Evolutionary conservation across 2,329 filamentous ascomycete genomes (phyloP).

Genomic region (Colletotrichum nymphaeae): DNA sequence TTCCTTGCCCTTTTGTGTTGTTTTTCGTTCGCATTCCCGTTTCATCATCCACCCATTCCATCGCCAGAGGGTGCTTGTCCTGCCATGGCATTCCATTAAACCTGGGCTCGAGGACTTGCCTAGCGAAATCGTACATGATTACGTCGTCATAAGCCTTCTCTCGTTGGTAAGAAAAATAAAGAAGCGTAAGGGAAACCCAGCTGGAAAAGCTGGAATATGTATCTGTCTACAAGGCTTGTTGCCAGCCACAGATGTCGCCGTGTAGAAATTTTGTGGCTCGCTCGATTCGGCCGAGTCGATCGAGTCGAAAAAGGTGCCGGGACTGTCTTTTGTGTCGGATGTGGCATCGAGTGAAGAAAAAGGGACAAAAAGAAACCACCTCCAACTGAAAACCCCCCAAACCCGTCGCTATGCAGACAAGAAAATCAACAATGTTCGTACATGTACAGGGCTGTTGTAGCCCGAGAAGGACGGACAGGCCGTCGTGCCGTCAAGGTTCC

Average conservation of each 20-base stretch:
- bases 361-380: background rate
- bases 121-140: slow-evolving; percentile 4
- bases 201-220: background rate
- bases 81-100: background rate
- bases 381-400: slow-evolving; percentile 11
- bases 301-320: slow-evolving; percentile 6
- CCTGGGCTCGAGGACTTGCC: background rate
- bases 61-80: slow-evolving; percentile 1
- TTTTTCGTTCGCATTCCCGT: slow-evolving; percentile 12
- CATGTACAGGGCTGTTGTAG: slow-evolving; percentile 35
- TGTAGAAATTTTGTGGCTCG: background rate
- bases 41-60: slow-evolving; percentile 19
- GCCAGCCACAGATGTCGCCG: background rate
- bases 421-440: slow-evolving; percentile 37
- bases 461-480: background rate
- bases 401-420: slow-evolving; percentile 40
- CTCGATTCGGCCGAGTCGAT: slow-evolving; percentile 5
- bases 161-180: slow-evolving; percentile 10
- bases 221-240: background rate
- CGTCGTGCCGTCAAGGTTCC: background rate
- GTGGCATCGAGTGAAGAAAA: slow-evolving; percentile 26
- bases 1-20: background rate
- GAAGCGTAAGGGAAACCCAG: background rate
- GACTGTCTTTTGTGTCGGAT: slow-evolving; percentile 30
- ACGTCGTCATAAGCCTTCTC: slow-evolving; percentile 20